A percentile compares a stretch with the other conserved stretches of the same genome.
Evolutionary conservation across 352 stramenopile genomes (phyloP).

Genomic region (Phytophthora lateralis): DNA sequence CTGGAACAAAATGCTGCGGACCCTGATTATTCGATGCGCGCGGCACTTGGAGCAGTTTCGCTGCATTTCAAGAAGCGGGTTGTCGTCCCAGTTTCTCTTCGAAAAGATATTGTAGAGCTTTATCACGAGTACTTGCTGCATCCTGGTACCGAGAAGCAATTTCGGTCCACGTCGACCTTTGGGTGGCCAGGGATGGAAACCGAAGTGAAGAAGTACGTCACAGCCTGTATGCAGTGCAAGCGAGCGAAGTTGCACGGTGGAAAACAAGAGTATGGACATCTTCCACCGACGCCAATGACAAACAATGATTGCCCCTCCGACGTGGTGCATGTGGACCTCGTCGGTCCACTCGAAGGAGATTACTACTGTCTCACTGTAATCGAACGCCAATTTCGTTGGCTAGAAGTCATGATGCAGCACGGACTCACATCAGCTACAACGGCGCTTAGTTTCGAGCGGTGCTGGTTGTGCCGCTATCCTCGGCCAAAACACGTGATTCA

Average conservation of each 20-base stretch:
- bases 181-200: slow-evolving; percentile 11
- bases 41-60: background rate
- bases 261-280: too few relatives aligned
- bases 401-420: slow-evolving; percentile 8
- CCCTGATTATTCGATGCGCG: slow-evolving; percentile 10
- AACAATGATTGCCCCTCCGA: slow-evolving; percentile 1
- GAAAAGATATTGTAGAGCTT: background rate
- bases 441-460: slow-evolving; percentile 11
- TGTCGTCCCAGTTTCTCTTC: slow-evolving; percentile 2
- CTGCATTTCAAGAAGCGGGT: slow-evolving; percentile 16
- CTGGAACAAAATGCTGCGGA: slow-evolving; percentile 2
- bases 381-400: slow-evolving; percentile 14
- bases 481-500: slow-evolving; percentile 4
- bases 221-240: too few relatives aligned
- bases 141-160: slow-evolving; percentile 14
- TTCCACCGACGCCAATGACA: too few relatives aligned
- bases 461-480: slow-evolving; percentile 17
- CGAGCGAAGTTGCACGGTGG: too few relatives aligned
- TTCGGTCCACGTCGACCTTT: slow-evolving; percentile 4
- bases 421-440: background rate
- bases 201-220: background rate
- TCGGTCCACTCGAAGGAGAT: slow-evolving; percentile 1
- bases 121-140: slow-evolving; percentile 21
- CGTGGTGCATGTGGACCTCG: slow-evolving; percentile 13
- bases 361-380: slow-evolving; percentile 12